Base-by-base conservation (phyloP, 2,329 filamentous ascomycete genomes). In the Nannizziopsis arthrosporioides region DNA sequence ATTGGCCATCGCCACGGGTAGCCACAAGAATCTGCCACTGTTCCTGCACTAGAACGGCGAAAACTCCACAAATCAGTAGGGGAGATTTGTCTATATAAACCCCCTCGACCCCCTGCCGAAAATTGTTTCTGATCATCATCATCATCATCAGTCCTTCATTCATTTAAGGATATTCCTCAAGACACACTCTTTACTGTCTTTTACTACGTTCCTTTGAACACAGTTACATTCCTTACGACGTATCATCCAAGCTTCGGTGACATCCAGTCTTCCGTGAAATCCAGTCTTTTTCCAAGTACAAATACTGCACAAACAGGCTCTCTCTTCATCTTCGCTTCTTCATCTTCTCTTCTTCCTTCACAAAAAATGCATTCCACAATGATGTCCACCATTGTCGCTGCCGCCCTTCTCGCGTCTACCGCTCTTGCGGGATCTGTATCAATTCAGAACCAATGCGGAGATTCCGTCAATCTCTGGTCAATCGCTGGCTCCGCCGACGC, bases 381-480 rank as follows among this genome's bases (percentile, higher is more conserved):
- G 52, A 34, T 64, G 38, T 57, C 63, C 43, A 55, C 60, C 53
- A 57, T 56, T 53, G 56, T 63, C 46, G 59, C 62, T 48, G 54
- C 60, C 47, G 55, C 57, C 42, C 54, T 62, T 44, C 58, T 62
- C 34, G 52, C 65, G 19, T 61, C 63, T 39, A 55, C 56, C 42
- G 54, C 52, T 49, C 39, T 56, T 30, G 55, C 54, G 50, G 56
- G 51, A 43, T 55, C 56, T 37, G 65, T 66, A 51, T 55, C 50
- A 50, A 66, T 69, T 52, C 53, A 59, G 55, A 69, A 69, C 62
- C 62, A 63, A 57, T 62, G 68, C 54, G 48, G 54, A 40, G 42
- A 55, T 40, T 55, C 61, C 52, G 54, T 68, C 55, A 68, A 68
- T 55, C 60, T 65, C 55, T 68, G 65, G 66, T 68, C 67, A 47